phyloP scores from a whole-genome alignment of 1,284 basidiomycete species.

The Malassezia vespertilionis region DNA sequence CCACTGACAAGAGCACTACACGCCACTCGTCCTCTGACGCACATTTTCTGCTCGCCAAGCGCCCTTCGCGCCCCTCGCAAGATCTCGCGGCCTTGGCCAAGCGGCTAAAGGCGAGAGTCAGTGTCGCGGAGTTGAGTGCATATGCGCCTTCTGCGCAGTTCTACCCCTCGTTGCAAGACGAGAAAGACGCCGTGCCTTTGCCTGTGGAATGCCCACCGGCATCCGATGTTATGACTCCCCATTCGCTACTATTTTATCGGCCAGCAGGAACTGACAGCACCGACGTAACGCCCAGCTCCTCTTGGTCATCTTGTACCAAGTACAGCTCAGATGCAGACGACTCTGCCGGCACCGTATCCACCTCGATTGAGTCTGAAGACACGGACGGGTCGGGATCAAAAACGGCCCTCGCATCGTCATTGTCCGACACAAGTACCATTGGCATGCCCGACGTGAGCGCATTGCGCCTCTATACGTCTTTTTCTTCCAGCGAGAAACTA shows the following conservation, averaged over 20 bases:
- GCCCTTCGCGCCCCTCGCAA: too few species aligned
- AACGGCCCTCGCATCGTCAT: background rate
- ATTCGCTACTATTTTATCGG: slow-evolving; percentile 7
- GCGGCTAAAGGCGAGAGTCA: too few species aligned
- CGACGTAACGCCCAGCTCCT: slow-evolving; percentile 1
- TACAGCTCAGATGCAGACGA: background rate
- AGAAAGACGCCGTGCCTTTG: too few species aligned
- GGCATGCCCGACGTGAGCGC: background rate
- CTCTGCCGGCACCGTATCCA: background rate
- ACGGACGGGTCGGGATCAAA: background rate
- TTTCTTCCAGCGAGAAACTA: background rate
- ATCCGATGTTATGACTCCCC: slow-evolving; percentile 3
- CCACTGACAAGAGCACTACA: too few species aligned
- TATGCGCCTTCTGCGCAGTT: too few species aligned
- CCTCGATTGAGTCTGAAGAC: background rate
- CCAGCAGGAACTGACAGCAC: background rate
- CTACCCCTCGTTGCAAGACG: too few species aligned
- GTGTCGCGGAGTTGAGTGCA: too few species aligned
- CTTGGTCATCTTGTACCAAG: slow-evolving; percentile 13
- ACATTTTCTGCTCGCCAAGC: too few species aligned
- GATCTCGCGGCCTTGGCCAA: too few species aligned
- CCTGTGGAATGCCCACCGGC: too few species aligned
- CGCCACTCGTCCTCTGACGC: too few species aligned
- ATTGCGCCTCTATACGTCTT: background rate
- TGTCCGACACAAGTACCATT: too few species aligned